Percentiles rank a stretch among this genome's conserved stretches.
Conservation (phyloP, 1,284 basidiomycete genomes). For the Laetiporus sulphureus region DNA sequence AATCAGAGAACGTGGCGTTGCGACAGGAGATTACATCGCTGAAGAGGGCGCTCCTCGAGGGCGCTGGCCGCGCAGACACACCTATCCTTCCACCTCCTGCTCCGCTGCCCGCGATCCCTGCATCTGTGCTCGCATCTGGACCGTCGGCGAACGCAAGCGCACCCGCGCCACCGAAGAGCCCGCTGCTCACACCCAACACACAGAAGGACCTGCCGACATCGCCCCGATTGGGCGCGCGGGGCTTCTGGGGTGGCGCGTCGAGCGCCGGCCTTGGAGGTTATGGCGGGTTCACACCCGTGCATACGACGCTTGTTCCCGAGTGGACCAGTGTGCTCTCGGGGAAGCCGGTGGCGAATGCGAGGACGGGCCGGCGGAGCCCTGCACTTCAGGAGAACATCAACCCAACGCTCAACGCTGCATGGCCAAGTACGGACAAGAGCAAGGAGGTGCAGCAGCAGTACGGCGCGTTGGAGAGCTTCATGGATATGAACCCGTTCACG, state of each 20-base stretch:
- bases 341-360: conserved; percentile 23
- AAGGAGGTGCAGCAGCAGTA: conserved; percentile 20
- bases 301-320: conserved; percentile 75
- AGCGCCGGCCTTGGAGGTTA: conserved; percentile 31
- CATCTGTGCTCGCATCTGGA: conserved; percentile 19
- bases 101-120: conserved; percentile 29
- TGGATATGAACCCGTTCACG: conserved; percentile 73
- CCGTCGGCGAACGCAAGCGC: conserved; percentile 19
- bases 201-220: conserved; percentile 78
- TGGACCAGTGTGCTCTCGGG: conserved; percentile 27
- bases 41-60: conserved; percentile 74
- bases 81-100: conserved; percentile 41
- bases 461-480: conserved; percentile 55
- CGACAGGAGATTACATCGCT: conserved; percentile 80
- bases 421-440: conserved; percentile 13
- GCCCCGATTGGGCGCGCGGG: conserved; percentile 39
- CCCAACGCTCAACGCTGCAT: conserved; percentile 52
- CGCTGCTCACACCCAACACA: conserved; percentile 64
- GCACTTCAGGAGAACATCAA: conserved; percentile 78
- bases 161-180: conserved; percentile 23
- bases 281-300: conserved; percentile 79
- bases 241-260: conserved; percentile 74
- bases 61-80: conserved; percentile 33
- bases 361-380: conserved; percentile 18
- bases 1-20: conserved; percentile 80